A percentile compares a stretch with the other conserved stretches of the same genome.
Conservation (phyloP, 2,329 filamentous ascomycete species). For the Epichloe glyceriae region DNA sequence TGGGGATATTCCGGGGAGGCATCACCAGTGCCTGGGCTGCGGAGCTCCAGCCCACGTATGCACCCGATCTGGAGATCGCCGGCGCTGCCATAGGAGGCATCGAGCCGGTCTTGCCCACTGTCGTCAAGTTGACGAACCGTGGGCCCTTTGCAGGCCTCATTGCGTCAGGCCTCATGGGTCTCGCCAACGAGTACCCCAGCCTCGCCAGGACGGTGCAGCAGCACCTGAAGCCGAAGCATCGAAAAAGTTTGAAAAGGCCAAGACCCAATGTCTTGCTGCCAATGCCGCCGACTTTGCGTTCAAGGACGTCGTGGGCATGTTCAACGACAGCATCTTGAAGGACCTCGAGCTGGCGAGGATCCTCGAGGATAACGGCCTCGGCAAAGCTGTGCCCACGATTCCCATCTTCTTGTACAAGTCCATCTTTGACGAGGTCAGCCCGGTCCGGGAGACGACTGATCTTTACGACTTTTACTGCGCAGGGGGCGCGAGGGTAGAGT, state of each 20-base stretch:
- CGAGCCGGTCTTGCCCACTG: slow-evolving; percentile 10
- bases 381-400: not conserved
- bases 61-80: slow-evolving; percentile 13
- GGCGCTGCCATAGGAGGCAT: slow-evolving; percentile 15
- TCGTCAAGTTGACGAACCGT: slow-evolving; percentile 10
- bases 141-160: slow-evolving; percentile 10
- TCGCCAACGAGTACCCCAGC: slow-evolving; percentile 13
- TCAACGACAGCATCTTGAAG: slow-evolving; percentile 14
- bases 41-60: slow-evolving; percentile 14
- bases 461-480: slow-evolving; percentile 1
- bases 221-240: slow-evolving; percentile 10
- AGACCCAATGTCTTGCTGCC: slow-evolving; percentile 15
- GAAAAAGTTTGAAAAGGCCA: slow-evolving; percentile 15
- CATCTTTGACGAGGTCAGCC: not conserved
- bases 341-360: not conserved
- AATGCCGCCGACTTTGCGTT: slow-evolving; percentile 15
- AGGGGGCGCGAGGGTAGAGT: not conserved
- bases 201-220: slow-evolving; percentile 6
- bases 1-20: slow-evolving; percentile 26
- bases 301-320: slow-evolving; percentile 28
- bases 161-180: slow-evolving; percentile 10
- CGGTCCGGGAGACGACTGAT: not conserved
- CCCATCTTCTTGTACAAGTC: slow-evolving; percentile 3
- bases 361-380: not conserved
- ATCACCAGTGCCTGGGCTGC: slow-evolving; percentile 12